Evolutionary conservation across 441 rosid genomes (phyloP).

Genomic region (Metrosideros polymorpha): DNA sequence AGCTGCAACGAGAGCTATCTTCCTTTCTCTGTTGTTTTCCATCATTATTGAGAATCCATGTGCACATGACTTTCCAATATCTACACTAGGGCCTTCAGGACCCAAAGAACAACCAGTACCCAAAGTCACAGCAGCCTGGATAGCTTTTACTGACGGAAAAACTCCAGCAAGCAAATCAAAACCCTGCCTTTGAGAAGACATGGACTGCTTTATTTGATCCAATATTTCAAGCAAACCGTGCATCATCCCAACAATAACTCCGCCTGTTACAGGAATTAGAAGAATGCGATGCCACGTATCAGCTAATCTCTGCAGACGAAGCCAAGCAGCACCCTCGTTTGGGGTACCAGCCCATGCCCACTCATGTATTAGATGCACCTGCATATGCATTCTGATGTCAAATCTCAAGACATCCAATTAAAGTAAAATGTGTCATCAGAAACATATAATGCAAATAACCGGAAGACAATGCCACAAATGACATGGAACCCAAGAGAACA

Average conservation of each 20-base stretch:
- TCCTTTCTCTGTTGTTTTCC: constrained; percentile 95
- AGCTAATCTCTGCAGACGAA: constrained; percentile 71
- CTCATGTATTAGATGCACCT: constrained; percentile 90
- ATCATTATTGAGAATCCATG: constrained; percentile 82
- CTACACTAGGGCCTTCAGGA: constrained; percentile 97
- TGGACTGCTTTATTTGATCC: constrained; percentile 66
- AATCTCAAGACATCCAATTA: neutral
- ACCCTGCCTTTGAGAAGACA: constrained; percentile 62
- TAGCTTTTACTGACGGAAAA: constrained; percentile 76
- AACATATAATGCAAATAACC: neutral
- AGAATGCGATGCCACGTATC: constrained; percentile 98
- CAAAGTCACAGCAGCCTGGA: constrained; percentile 89
- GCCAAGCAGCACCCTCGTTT: constrained; percentile 95
- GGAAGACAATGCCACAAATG: neutral
- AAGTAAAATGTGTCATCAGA: neutral
- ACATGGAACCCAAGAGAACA: neutral
- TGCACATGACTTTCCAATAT: constrained; percentile 94
- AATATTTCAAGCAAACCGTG: constrained; percentile 88
- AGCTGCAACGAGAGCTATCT: constrained; percentile 89
- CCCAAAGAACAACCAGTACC: constrained; percentile 98
- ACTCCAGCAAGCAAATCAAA: constrained; percentile 74
- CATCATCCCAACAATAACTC: constrained; percentile 96
- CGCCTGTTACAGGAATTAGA: constrained; percentile 84
- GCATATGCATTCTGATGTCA: neutral
- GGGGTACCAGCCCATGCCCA: constrained; percentile 99